A percentile compares a stretch with the other conserved stretches of the same genome.
Evolutionary conservation across 768 basidiomycete species (phyloP).

Genomic region (Pleurotus ostreatus): DNA sequence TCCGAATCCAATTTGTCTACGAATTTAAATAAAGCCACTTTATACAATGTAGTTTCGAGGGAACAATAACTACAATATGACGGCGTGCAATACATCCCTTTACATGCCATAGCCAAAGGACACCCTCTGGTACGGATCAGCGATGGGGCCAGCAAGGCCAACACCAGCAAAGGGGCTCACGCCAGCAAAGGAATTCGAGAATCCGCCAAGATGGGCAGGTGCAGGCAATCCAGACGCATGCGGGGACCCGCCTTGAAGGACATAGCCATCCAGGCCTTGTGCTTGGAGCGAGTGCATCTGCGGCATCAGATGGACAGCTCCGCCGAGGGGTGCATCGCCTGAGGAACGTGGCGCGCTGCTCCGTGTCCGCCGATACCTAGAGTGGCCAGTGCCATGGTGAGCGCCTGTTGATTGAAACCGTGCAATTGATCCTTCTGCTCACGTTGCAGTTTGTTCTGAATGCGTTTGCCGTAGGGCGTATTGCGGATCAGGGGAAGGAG

Average conservation of each 20-base stretch:
- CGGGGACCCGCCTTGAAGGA: conserved; percentile 67
- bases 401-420: conserved; percentile 56
- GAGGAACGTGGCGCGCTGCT: conserved; percentile 54
- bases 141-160: conserved; percentile 49
- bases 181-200: conserved; percentile 50
- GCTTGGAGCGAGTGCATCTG: conserved; percentile 62
- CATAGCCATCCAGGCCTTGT: conserved; percentile 77
- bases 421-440: conserved; percentile 73
- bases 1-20: conserved; percentile 43
- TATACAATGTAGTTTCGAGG: conserved; percentile 43
- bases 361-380: conserved; percentile 43
- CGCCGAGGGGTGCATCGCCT: conserved; percentile 48
- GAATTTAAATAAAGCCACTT: conserved; percentile 31
- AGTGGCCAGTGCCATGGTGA: conserved; percentile 54
- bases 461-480: conserved; percentile 98
- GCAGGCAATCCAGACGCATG: conserved; percentile 62
- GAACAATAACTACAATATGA: conserved; percentile 68
- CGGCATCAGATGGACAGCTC: conserved; percentile 55
- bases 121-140: conserved; percentile 74
- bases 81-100: conserved; percentile 47
- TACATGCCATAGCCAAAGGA: conserved; percentile 81
- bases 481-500: conserved; percentile 97
- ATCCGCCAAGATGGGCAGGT: conserved; percentile 48
- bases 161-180: conserved; percentile 50
- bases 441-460: conserved; percentile 97